Base-by-base conservation (phyloP, 2,329 filamentous ascomycete genomes). In the Decorospora gaudefroyi region DNA sequence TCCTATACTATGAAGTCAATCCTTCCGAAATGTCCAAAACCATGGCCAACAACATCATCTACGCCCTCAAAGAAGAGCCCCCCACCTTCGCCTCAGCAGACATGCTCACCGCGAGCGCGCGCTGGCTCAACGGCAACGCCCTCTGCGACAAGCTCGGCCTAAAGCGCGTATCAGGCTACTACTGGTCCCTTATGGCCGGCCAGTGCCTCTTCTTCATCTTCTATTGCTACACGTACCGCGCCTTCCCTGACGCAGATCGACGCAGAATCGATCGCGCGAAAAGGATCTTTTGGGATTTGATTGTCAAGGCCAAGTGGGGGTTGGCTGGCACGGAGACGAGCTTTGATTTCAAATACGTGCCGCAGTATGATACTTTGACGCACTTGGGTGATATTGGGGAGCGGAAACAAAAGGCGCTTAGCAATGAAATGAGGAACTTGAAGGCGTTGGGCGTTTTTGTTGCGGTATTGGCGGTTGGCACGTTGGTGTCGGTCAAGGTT, bases 1-100 rank as follows among this genome's bases (percentile, higher is more conserved):
- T 90, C 1, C 67, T 88, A 12, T 70, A 81, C 18, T 77, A 83
- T 18, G 87, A 91, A 65, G 77, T 90, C 13, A 64, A 79, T 17
- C 87, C 88, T 0, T 84, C 81, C 0, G 70, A 76, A 0, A 86
- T 79, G 13, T 85, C 81, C 0, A 76, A 77, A 31, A 74, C 84
- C 5, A 75, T 92, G 17, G 86, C 86, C 3, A 86, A 86, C 67
- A 92, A 91, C 62, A 86, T 91, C 59, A 84, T 92, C 55, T 77
- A 80, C 3, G 80, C 80, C 3, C 74, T 91, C n/a, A 77, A 85
- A 55, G 75, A 78, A 35, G 80, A 82, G 27, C 80, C 86, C 0
- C 88, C 88, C 0, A 76, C 81, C 0, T 85, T 82, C 53, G 78
- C 84, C 0, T 84, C 82, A 1, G 76, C 79, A 4, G 80, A 82